Conservation (phyloP, 1,139 yeast species). For the Yamadazyma triangularis region DNA sequence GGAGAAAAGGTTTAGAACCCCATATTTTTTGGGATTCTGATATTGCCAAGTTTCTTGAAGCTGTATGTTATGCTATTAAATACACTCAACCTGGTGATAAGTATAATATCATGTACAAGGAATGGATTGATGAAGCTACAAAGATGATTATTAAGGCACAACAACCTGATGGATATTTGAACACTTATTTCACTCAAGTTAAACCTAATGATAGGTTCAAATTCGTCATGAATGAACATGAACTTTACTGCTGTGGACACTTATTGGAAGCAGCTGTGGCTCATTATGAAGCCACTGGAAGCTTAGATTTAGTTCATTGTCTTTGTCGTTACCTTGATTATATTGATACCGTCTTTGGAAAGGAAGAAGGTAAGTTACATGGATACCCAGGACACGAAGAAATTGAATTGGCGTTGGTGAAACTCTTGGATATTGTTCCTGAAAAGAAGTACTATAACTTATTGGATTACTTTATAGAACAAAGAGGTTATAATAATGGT, state of each 20-base stretch:
- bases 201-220: slow-evolving; percentile 14
- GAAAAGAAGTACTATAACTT: slow-evolving; percentile 12
- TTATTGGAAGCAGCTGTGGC: slow-evolving; percentile 18
- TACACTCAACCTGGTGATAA: slow-evolving; percentile 13
- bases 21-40: slow-evolving; percentile 23
- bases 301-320: slow-evolving; percentile 11
- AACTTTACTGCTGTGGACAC: slow-evolving; percentile 20
- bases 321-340: slow-evolving; percentile 16
- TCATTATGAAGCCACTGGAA: slow-evolving; percentile 15
- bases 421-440: slow-evolving; percentile 11
- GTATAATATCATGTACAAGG: slow-evolving; percentile 7
- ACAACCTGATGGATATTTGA: slow-evolving; percentile 18
- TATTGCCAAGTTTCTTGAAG: slow-evolving; percentile 18
- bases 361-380: slow-evolving; percentile 11
- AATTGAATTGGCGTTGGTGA: slow-evolving; percentile 17
- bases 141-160: slow-evolving; percentile 16
- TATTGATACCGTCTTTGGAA: slow-evolving; percentile 13
- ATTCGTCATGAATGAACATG: slow-evolving; percentile 15
- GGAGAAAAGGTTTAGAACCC: slow-evolving; percentile 11
- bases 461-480: slow-evolving; percentile 15
- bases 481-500: slow-evolving; percentile 17
- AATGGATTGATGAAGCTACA: slow-evolving; percentile 14
- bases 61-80: slow-evolving; percentile 14
- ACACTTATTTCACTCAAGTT: slow-evolving; percentile 16
- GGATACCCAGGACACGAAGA: slow-evolving; percentile 24